Evolutionary conservation across 768 basidiomycete species (phyloP).

Genomic region (Agaricus blazei): DNA sequence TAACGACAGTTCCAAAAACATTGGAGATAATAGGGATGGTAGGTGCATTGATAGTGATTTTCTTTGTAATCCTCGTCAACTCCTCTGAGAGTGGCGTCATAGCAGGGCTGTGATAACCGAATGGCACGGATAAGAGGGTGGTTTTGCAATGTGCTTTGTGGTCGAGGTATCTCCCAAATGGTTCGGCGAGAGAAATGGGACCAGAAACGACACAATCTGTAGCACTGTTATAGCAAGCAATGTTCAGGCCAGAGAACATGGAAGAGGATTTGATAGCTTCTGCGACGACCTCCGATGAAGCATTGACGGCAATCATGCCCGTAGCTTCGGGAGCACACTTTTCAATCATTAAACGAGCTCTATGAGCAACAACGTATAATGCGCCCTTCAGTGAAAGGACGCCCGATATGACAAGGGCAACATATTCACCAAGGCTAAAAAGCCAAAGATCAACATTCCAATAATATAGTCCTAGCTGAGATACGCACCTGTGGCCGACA

Average conservation of each 20-base stretch:
- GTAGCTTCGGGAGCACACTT: constrained; percentile 40
- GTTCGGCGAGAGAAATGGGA: constrained; percentile 34
- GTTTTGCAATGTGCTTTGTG: constrained; percentile 25
- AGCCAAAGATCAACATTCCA: neutral
- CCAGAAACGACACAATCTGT: constrained; percentile 59
- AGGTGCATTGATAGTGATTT: constrained; percentile 38
- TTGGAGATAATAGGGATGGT: constrained; percentile 60
- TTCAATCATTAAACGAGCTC: constrained; percentile 51
- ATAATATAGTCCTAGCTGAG: neutral
- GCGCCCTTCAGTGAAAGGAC: constrained; percentile 55
- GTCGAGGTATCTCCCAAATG: constrained; percentile 38
- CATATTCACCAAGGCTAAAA: constrained; percentile 69
- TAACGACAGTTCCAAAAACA: constrained; percentile 47
- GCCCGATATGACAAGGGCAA: constrained; percentile 59
- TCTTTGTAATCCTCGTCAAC: constrained; percentile 34
- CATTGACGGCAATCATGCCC: constrained; percentile 59
- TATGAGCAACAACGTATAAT: constrained; percentile 49
- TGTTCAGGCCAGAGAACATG: constrained; percentile 32
- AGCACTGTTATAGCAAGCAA: constrained; percentile 62
- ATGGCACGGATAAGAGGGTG: constrained; percentile 44
- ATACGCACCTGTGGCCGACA: constrained; percentile 64
- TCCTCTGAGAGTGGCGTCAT: constrained; percentile 56
- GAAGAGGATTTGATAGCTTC: constrained; percentile 27
- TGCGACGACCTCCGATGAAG: constrained; percentile 28
- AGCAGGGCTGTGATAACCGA: constrained; percentile 62